Evolutionary conservation across 2,329 filamentous ascomycete species (phyloP).

Genomic region (Orbilia oligospora): DNA sequence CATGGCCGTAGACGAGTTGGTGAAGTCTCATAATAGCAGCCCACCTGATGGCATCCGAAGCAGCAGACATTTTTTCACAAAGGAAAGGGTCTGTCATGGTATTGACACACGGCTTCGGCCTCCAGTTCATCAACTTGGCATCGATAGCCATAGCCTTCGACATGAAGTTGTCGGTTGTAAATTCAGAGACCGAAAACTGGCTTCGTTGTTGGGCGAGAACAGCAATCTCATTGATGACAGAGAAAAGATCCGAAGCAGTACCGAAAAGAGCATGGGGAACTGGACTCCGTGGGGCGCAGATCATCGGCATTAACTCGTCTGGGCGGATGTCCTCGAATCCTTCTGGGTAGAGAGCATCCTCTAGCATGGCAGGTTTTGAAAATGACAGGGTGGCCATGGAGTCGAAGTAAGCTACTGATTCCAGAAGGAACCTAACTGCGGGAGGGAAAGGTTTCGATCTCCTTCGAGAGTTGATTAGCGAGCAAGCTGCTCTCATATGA

Average conservation of each 20-base stretch:
- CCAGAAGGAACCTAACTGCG: constrained; percentile 59
- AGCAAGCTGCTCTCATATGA: constrained; percentile 59
- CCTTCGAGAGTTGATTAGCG: constrained; percentile 56
- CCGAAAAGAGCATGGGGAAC: constrained; percentile 61
- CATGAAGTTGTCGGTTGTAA: constrained; percentile 40
- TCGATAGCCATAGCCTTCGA: constrained; percentile 58
- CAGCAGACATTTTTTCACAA: constrained; percentile 59
- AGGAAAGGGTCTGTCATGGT: constrained; percentile 49
- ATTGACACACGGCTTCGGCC: constrained; percentile 48
- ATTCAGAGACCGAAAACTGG: constrained; percentile 29
- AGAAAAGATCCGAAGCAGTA: constrained; percentile 57
- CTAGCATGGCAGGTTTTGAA: constrained; percentile 60
- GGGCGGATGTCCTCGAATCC: constrained; percentile 40
- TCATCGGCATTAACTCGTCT: constrained; percentile 54
- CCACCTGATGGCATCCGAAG: constrained; percentile 59
- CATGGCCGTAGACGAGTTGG: constrained; percentile 55
- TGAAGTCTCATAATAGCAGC: constrained; percentile 60
- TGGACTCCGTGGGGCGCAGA: constrained; percentile 49
- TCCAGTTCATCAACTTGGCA: constrained; percentile 54
- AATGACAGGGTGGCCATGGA: constrained; percentile 61
- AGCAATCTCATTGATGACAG: constrained; percentile 61
- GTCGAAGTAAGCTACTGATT: constrained; percentile 61
- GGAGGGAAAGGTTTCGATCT: constrained; percentile 55
- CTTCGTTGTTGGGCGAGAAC: constrained; percentile 57
- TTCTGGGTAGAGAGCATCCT: constrained; percentile 58